phyloP scores from a whole-genome alignment of 1,139 yeast genomes.

The Geotrichum australiense region DNA sequence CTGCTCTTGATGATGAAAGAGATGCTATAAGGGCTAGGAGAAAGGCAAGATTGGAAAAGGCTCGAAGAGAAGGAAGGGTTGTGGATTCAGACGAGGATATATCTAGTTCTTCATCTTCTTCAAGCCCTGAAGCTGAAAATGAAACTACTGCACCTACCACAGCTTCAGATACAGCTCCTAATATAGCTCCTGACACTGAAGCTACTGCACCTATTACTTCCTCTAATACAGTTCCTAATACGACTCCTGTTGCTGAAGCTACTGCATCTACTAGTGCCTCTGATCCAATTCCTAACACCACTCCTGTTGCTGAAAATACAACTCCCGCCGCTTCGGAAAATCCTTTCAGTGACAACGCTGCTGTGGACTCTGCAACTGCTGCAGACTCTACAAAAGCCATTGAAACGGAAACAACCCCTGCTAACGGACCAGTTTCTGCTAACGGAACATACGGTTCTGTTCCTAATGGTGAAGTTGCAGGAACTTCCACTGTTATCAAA shows the following conservation, averaged over 20 bases:
- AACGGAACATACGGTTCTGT: background rate
- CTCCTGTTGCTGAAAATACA: background rate
- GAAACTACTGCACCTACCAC: background rate
- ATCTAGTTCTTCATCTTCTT: background rate
- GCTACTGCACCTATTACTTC: conserved; percentile 5
- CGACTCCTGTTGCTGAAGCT: conserved; percentile 4
- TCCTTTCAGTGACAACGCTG: conserved; percentile 8
- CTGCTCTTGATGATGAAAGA: conserved; percentile 16
- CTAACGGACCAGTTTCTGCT: conserved; percentile 1
- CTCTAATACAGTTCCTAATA: conserved; percentile 1
- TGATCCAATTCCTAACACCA: conserved; percentile 2
- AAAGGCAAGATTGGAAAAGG: conserved; percentile 4
- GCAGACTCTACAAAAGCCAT: conserved; percentile 8
- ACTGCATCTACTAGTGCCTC: conserved; percentile 3
- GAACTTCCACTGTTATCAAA: conserved; percentile 1
- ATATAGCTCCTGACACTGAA: background rate
- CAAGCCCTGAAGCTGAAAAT: background rate
- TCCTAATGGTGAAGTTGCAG: background rate
- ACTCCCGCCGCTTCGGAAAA: conserved; percentile 6
- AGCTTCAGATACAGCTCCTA: background rate
- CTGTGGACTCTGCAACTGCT: conserved; percentile 13
- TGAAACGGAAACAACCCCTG: conserved; percentile 8
- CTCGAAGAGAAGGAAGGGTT: background rate
- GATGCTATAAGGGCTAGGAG: conserved; percentile 9
- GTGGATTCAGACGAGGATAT: conserved; percentile 4